phyloP scores from a whole-genome alignment of 2,329 filamentous ascomycete genomes.

The Ophiostoma ulmi region DNA sequence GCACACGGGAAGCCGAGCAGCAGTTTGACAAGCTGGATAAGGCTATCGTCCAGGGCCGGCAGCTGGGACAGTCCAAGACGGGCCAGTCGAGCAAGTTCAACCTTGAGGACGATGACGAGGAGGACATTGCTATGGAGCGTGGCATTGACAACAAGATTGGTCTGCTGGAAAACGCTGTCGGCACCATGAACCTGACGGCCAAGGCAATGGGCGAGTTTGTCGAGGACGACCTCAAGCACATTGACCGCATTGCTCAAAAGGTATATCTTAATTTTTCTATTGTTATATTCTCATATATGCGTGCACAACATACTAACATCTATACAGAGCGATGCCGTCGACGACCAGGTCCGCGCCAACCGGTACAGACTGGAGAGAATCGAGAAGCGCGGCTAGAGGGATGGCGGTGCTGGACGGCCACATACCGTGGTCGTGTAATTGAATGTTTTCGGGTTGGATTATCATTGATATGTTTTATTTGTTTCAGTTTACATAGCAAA shows the following conservation, averaged over 20 bases:
- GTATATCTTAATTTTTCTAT: conserved; percentile 40
- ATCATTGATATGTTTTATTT: conserved; percentile 6
- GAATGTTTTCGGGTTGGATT: neutral
- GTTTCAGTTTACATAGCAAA: conserved; percentile 11
- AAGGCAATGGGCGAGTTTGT: conserved; percentile 41
- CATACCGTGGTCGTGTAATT: neutral
- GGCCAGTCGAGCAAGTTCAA: conserved; percentile 27
- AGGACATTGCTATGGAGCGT: conserved; percentile 30
- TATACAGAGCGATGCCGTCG: conserved; percentile 69
- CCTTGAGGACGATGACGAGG: conserved; percentile 30
- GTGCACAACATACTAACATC: neutral
- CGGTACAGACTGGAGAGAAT: conserved; percentile 52
- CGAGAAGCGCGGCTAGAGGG: conserved; percentile 22
- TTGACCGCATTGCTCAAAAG: conserved; percentile 74
- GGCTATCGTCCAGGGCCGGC: conserved; percentile 54
- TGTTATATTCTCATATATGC: neutral
- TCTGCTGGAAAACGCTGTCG: conserved; percentile 65
- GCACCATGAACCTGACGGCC: conserved; percentile 58
- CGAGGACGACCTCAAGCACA: conserved; percentile 64
- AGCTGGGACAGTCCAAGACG: conserved; percentile 48
- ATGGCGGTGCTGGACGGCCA: neutral
- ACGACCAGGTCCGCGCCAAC: conserved; percentile 62
- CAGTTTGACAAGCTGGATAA: conserved; percentile 46
- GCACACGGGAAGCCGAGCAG: conserved; percentile 46
- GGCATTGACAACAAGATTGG: conserved; percentile 55